These are phyloP conservation scores for Oropetium thomaeum DNA, from an alignment of 176 grass and related monocot species.

Conservation along the genomic window DNA sequence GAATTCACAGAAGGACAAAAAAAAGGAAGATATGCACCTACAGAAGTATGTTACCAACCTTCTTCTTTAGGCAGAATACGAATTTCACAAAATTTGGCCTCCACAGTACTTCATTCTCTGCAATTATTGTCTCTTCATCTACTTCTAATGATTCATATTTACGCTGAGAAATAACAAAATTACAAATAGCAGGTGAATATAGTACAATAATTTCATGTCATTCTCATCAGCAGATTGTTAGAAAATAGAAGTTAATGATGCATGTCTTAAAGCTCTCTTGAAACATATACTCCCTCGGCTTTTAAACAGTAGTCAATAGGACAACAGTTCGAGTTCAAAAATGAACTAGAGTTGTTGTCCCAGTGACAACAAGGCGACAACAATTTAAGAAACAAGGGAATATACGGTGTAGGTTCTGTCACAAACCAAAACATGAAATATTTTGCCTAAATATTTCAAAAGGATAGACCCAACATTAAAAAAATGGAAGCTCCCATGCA, in stretches of 20 bases:
- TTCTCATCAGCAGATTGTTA: not conserved
- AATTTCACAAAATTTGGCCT: slow-evolving; percentile 81
- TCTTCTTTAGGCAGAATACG: slow-evolving; percentile 77
- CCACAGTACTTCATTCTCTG: slow-evolving; percentile 90
- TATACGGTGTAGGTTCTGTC: not conserved
- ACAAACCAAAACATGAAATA: not conserved
- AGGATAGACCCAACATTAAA: too few species aligned
- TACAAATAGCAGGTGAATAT: slow-evolving; percentile 26
- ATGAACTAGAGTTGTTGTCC: too few species aligned
- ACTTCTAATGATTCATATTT: slow-evolving; percentile 61
- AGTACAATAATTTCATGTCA: slow-evolving; percentile 23
- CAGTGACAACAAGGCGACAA: too few species aligned
- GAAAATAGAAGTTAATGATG: not conserved
- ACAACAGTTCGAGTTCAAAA: too few species aligned
- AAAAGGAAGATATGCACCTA: slow-evolving; percentile 12
- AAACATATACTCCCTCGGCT: too few species aligned
- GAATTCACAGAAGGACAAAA: not conserved
- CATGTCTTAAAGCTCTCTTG: not conserved
- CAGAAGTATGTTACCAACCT: slow-evolving; percentile 38
- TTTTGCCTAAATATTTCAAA: too few species aligned
- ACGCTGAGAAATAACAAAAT: slow-evolving; percentile 48
- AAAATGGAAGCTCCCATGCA: too few species aligned
- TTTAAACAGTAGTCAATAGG: too few species aligned
- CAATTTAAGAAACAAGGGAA: too few species aligned
- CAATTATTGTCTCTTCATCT: slow-evolving; percentile 73